These are phyloP conservation scores for Zymoseptoria ardabiliae DNA, from an alignment of 2,329 filamentous ascomycete genomes.

Conservation along the genomic window DNA sequence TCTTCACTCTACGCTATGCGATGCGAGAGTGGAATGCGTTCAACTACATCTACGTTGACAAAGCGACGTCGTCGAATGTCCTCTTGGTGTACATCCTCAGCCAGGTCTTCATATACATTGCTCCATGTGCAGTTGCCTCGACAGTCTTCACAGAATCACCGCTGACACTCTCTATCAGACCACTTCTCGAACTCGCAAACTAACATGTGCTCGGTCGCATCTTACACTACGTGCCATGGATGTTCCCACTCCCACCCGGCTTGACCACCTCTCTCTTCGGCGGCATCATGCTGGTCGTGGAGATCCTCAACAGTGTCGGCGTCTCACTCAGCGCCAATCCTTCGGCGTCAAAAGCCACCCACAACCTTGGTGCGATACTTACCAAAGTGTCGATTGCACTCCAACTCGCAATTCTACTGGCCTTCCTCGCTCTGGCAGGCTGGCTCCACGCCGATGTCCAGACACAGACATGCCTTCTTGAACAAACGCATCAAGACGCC, in stretches of 20 bases:
- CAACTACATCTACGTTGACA: neutral
- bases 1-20: neutral
- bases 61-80: neutral
- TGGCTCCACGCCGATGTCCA: too few relatives aligned
- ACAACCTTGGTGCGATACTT: too few relatives aligned
- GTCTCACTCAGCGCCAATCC: neutral
- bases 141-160: too few relatives aligned
- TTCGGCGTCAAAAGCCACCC: too few relatives aligned
- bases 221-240: neutral
- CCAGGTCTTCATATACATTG: neutral
- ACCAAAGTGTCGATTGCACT: too few relatives aligned
- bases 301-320: neutral
- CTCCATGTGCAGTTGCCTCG: neutral
- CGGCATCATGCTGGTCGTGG: neutral
- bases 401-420: too few relatives aligned
- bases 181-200: neutral
- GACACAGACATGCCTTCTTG: too few relatives aligned
- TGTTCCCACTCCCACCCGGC: neutral
- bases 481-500: too few relatives aligned
- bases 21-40: neutral
- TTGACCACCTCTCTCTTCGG: neutral
- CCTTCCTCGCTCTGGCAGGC: too few relatives aligned
- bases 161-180: too few relatives aligned
- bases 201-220: neutral
- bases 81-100: neutral